Percentiles rank a stretch among this genome's conserved stretches.
These are phyloP conservation scores for Pneumocystis jirovecii DNA, from an alignment of 1,139 yeast genomes.

Conservation along the genomic window DNA sequence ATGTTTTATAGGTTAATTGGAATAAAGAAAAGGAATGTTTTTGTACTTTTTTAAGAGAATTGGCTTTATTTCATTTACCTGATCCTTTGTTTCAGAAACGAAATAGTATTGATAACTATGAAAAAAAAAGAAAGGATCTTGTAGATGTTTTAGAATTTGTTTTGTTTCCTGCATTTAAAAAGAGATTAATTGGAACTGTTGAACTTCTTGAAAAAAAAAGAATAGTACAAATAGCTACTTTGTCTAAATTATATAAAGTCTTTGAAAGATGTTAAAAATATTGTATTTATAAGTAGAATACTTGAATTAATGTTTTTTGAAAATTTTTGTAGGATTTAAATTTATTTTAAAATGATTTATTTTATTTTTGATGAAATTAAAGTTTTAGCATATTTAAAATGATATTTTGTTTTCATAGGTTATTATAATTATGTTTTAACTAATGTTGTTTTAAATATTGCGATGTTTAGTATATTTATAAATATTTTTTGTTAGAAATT, in stretches of 20 bases:
- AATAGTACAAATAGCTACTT: conserved; percentile 71
- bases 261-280: neutral
- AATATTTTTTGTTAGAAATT: too few species aligned
- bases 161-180: conserved; percentile 53
- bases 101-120: conserved; percentile 16
- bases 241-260: conserved; percentile 64
- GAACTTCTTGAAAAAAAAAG: conserved; percentile 30
- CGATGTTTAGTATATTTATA: too few species aligned
- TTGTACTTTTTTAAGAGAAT: conserved; percentile 44
- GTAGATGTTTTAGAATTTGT: conserved; percentile 36
- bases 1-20: conserved; percentile 37
- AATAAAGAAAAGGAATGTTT: conserved; percentile 53
- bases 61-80: conserved; percentile 65
- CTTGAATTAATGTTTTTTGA: neutral
- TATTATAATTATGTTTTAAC: neutral
- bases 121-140: conserved; percentile 16
- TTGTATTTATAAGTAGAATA: neutral
- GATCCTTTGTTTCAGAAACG: conserved; percentile 28
- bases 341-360: neutral
- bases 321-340: neutral
- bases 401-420: neutral
- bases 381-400: neutral
- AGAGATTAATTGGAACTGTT: conserved; percentile 50
- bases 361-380: neutral
- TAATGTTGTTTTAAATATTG: too few species aligned